These are phyloP conservation scores for Luffa acutangula DNA, from an alignment of 306 rosid species.

Conservation along the genomic window DNA sequence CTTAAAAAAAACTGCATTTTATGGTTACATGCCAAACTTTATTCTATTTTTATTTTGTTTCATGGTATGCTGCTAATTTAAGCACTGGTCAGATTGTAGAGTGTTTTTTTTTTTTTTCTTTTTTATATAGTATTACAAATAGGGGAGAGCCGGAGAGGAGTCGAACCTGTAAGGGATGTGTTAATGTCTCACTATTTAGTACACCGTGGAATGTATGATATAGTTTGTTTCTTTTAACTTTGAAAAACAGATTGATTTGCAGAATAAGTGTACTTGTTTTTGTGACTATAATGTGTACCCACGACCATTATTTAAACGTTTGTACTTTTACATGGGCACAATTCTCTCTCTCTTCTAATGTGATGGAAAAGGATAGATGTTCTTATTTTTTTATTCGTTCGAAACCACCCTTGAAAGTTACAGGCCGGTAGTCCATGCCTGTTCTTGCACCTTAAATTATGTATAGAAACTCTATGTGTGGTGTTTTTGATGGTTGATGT, in stretches of 20 bases:
- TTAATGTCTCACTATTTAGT: background rate
- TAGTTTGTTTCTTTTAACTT: background rate
- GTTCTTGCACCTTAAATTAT: slow-evolving; percentile 20
- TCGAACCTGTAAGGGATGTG: background rate
- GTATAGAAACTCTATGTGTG: slow-evolving; percentile 15
- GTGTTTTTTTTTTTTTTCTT: background rate
- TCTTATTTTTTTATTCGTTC: background rate
- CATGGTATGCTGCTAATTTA: background rate
- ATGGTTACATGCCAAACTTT: background rate
- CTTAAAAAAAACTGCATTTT: background rate
- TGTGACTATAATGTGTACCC: background rate
- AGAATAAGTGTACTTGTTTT: background rate
- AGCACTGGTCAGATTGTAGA: background rate
- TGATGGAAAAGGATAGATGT: background rate
- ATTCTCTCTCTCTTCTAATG: background rate
- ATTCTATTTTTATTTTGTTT: background rate
- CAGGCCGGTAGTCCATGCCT: background rate
- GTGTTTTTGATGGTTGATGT: slow-evolving; percentile 21
- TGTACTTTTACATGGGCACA: background rate
- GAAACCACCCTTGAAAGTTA: background rate
- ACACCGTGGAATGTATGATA: background rate
- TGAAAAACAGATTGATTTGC: background rate
- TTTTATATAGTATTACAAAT: background rate
- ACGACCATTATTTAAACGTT: background rate
- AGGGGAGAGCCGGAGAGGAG: background rate